Evolutionary conservation across 495 filamentous ascomycete genomes (phyloP).

Genomic region (Aspergillus coremiiformis): DNA sequence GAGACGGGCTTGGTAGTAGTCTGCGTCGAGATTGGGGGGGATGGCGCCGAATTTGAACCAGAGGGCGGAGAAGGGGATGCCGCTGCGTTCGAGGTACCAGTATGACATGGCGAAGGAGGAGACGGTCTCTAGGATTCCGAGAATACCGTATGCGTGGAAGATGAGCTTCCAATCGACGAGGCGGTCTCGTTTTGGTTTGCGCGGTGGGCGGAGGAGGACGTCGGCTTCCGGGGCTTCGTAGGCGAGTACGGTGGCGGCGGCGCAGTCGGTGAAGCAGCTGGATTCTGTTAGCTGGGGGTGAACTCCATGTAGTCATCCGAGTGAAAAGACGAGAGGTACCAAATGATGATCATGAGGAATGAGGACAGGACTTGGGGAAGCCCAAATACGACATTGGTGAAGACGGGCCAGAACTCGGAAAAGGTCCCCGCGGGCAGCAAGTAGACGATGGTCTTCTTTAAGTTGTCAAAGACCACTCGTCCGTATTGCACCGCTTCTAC

Average conservation of each 20-base stretch:
- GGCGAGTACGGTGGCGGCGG: constrained; percentile 52
- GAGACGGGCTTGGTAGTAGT: constrained; percentile 39
- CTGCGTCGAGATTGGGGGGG: constrained; percentile 36
- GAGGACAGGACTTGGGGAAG: constrained; percentile 58
- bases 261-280: constrained; percentile 56
- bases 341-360: constrained; percentile 63
- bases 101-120: constrained; percentile 58
- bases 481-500: constrained; percentile 59
- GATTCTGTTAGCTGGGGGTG: not conserved
- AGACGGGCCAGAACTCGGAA: constrained; percentile 61
- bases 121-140: constrained; percentile 54
- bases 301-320: too few species aligned
- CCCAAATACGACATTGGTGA: constrained; percentile 61
- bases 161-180: constrained; percentile 61
- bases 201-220: constrained; percentile 51
- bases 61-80: constrained; percentile 48
- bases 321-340: constrained; percentile 53
- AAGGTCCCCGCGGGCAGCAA: constrained; percentile 58
- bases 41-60: constrained; percentile 54
- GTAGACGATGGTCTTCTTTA: constrained; percentile 50
- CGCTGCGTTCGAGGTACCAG: constrained; percentile 45
- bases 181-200: constrained; percentile 51
- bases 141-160: constrained; percentile 54
- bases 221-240: constrained; percentile 56
- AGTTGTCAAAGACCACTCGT: constrained; percentile 47